A percentile compares a stretch with the other conserved stretches of the same genome.
Conservation (phyloP, 805 yeast genomes). For the Candida orba region DNA sequence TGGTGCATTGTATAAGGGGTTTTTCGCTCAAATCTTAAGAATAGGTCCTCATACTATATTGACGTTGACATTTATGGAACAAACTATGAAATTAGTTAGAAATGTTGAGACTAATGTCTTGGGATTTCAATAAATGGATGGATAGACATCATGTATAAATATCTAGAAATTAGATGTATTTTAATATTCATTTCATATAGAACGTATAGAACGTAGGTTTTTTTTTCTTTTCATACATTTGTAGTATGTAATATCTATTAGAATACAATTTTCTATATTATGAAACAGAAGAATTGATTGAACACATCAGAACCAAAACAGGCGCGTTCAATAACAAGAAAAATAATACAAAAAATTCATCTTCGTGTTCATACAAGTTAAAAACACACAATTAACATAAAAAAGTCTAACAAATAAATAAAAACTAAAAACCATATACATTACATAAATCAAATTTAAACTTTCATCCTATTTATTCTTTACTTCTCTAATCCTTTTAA, state of each 20-base stretch:
- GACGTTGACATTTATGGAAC: constrained; percentile 92
- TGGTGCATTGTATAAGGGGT: constrained; percentile 87
- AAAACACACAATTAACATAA: too few species aligned
- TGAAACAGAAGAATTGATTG: too few species aligned
- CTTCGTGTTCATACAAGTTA: background rate
- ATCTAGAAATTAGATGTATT: background rate
- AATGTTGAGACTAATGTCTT: constrained; percentile 24
- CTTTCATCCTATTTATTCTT: too few species aligned
- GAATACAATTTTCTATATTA: too few species aligned
- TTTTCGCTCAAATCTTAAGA: constrained; percentile 85
- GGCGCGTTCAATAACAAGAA: too few species aligned
- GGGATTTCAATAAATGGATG: constrained; percentile 1
- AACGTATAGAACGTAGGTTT: background rate
- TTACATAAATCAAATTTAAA: too few species aligned
- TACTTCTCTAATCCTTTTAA: too few species aligned
- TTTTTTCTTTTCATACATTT: too few species aligned
- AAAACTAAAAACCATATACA: too few species aligned
- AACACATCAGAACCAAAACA: too few species aligned
- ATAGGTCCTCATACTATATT: constrained; percentile 92
- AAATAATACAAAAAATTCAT: background rate
- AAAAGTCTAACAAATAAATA: too few species aligned
- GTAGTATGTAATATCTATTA: too few species aligned
- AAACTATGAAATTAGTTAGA: constrained; percentile 61
- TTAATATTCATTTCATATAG: background rate
- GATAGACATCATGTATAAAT: background rate